phyloP scores from a whole-genome alignment of 2,329 filamentous ascomycete genomes.

The Aureobasidium sp. region DNA sequence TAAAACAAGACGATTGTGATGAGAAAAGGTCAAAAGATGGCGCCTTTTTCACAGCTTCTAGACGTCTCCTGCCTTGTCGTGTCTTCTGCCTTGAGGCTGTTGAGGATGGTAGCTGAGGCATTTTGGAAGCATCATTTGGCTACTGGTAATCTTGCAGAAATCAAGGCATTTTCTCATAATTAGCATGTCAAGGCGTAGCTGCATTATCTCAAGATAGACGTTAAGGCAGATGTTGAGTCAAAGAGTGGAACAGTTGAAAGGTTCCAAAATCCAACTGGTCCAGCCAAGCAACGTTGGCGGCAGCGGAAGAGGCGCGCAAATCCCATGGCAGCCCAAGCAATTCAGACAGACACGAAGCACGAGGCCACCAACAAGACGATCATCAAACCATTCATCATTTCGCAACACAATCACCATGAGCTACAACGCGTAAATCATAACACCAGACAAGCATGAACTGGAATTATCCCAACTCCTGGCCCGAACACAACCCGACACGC shows the following conservation, averaged over 20 bases:
- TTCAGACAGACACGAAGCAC: not conserved
- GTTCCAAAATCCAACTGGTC: not conserved
- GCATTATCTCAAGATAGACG: not conserved
- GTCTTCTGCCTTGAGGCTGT: not conserved
- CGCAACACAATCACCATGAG: not conserved
- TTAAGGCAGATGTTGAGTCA: not conserved
- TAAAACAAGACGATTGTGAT: not conserved
- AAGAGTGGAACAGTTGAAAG: not conserved
- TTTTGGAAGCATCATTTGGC: not conserved
- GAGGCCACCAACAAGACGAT: not conserved
- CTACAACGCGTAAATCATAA: not conserved
- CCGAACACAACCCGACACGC: not conserved
- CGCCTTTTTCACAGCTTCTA: not conserved
- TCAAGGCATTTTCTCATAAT: not conserved
- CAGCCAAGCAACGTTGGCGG: not conserved
- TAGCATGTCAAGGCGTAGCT: not conserved
- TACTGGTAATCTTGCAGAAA: not conserved
- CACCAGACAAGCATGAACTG: not conserved
- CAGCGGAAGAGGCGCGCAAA: not conserved
- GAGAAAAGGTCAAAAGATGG: not conserved
- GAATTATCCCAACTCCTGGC: not conserved
- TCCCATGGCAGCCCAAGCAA: not conserved
- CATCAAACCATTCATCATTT: not conserved
- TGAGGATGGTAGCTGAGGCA: not conserved
- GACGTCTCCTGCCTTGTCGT: not conserved